Evolutionary conservation across 179 eudicot genomes (phyloP).

Genomic region (Camellia oleifera): DNA sequence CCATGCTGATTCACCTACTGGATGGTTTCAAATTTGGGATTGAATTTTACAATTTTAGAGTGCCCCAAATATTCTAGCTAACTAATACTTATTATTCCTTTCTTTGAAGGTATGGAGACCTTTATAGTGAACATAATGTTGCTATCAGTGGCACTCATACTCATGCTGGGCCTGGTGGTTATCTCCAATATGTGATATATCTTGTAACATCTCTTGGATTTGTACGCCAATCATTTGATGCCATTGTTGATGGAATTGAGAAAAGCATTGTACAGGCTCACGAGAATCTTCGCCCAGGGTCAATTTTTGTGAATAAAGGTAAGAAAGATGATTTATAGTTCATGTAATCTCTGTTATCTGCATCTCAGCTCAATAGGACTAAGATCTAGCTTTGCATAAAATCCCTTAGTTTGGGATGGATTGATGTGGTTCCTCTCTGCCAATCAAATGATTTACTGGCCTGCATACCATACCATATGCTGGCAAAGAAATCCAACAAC

Average conservation of each 20-base stretch:
- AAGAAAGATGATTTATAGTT: not conserved
- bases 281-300: conserved; percentile 84
- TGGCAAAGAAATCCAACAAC: not conserved
- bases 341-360: not conserved
- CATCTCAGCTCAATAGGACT: not conserved
- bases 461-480: not conserved
- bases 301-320: conserved; percentile 82
- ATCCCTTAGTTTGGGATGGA: not conserved
- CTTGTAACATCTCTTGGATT: conserved; percentile 91
- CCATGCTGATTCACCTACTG: not conserved
- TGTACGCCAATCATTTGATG: conserved; percentile 93
- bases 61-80: not conserved
- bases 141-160: conserved; percentile 96
- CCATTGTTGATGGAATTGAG: conserved; percentile 85
- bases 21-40: not conserved
- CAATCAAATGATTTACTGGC: not conserved
- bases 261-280: conserved; percentile 86
- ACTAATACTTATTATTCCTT: not conserved
- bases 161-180: conserved; percentile 97
- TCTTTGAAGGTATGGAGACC: conserved; percentile 69
- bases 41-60: not conserved
- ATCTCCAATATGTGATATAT: conserved; percentile 86
- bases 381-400: not conserved
- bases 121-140: conserved; percentile 84
- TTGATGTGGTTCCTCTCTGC: no score